Percentiles rank a stretch among this genome's conserved stretches.
phyloP scores from a whole-genome alignment of 1,139 yeast genomes.

The Geotrichum cucujoidarum region DNA sequence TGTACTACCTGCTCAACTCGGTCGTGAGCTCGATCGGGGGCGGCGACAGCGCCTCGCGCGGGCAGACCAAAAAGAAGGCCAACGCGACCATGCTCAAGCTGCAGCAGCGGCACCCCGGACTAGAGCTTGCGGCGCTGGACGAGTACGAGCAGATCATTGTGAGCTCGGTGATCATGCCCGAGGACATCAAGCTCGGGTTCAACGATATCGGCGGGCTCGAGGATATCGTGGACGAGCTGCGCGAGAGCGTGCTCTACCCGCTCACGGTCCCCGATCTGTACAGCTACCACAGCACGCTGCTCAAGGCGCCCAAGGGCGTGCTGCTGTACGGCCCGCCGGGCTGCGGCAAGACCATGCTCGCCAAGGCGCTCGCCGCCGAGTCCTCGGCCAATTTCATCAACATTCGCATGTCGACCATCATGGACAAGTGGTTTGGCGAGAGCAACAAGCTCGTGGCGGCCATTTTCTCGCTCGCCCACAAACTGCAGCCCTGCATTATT shows the following conservation, averaged over 20 bases:
- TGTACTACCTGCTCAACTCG: constrained; percentile 63
- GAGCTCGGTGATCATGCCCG: constrained; percentile 76
- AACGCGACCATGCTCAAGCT: constrained; percentile 56
- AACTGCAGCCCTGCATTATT: constrained; percentile 89
- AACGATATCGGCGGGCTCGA: constrained; percentile 87
- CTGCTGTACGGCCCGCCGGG: constrained; percentile 95
- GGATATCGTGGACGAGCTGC: constrained; percentile 70
- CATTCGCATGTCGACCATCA: constrained; percentile 86
- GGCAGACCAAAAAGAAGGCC: constrained; percentile 64
- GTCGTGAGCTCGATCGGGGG: constrained; percentile 31
- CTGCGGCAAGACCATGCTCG: constrained; percentile 96
- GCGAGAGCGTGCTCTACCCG: constrained; percentile 86
- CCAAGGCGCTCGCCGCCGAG: constrained; percentile 90
- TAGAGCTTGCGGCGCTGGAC: constrained; percentile 51
- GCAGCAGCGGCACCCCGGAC: constrained; percentile 53
- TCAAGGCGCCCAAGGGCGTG: constrained; percentile 93
- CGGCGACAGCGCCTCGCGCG: constrained; percentile 24
- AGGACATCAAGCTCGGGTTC: constrained; percentile 70
- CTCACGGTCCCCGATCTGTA: constrained; percentile 70
- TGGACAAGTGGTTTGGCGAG: constrained; percentile 99
- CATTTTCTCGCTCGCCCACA: constrained; percentile 80
- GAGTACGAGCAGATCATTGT: constrained; percentile 76
- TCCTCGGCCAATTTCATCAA: constrained; percentile 90
- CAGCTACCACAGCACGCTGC: constrained; percentile 55
- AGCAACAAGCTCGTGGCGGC: constrained; percentile 93